A percentile compares a stretch with the other conserved stretches of the same genome.
phyloP scores from a whole-genome alignment of 192 early-diverging fungal species.

The Phycomyces blakesleeanus region DNA sequence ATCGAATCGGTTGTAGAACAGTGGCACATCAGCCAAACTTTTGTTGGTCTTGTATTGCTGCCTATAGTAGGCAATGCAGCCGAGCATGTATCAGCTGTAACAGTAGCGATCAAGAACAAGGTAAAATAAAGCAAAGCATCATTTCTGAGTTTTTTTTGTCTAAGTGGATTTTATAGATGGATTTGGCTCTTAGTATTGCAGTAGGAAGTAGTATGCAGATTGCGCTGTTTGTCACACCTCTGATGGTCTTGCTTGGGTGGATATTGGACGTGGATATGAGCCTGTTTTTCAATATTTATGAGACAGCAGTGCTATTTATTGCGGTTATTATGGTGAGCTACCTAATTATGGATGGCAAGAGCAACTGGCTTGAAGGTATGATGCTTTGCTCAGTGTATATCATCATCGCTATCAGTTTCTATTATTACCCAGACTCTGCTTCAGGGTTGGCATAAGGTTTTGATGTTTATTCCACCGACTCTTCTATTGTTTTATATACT shows the following conservation, averaged over 20 bases:
- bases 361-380: constrained; percentile 91
- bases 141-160: not conserved
- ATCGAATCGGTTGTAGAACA: constrained; percentile 72
- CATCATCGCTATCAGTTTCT: constrained; percentile 81
- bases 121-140: not conserved
- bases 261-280: constrained; percentile 65
- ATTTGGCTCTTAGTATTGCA: constrained; percentile 84
- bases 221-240: constrained; percentile 69
- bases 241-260: constrained; percentile 83
- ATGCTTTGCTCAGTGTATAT: constrained; percentile 82
- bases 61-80: constrained; percentile 89
- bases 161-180: constrained; percentile 50
- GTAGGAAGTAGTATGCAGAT: constrained; percentile 90
- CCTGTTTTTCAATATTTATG: constrained; percentile 80
- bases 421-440: constrained; percentile 53
- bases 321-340: constrained; percentile 82
- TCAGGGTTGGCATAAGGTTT: not conserved
- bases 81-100: constrained; percentile 80
- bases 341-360: constrained; percentile 77
- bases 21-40: constrained; percentile 72
- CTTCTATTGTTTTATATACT: too few relatives aligned
- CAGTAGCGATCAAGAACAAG: constrained; percentile 78
- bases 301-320: constrained; percentile 82
- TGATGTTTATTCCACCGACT: not conserved
- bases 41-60: constrained; percentile 87